Conservation (phyloP, 1,284 basidiomycete genomes). For the Cutaneotrichosporon dermatis region DNA sequence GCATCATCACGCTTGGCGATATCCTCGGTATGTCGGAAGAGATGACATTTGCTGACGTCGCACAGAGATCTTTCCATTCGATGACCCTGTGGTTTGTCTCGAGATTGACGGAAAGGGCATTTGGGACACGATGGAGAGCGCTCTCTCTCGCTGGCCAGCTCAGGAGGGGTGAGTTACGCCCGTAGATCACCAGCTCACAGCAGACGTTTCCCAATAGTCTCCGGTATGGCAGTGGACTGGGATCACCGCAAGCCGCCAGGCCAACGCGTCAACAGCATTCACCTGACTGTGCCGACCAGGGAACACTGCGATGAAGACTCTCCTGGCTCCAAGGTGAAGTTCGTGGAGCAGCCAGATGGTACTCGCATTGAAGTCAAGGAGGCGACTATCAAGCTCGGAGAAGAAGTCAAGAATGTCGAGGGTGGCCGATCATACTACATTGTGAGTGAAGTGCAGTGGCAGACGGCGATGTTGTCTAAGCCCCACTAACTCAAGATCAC, state of each 20-base stretch:
- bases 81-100: conserved; percentile 76
- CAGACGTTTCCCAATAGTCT: conserved; percentile 82
- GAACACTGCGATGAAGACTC: conserved; percentile 33
- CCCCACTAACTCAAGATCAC: conserved; percentile 37
- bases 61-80: conserved; percentile 78
- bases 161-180: conserved; percentile 69
- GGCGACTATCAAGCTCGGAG: conserved; percentile 46
- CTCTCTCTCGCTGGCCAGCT: conserved; percentile 74
- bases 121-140: conserved; percentile 75
- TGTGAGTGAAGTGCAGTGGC: conserved; percentile 50
- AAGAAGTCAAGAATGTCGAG: conserved; percentile 56
- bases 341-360: conserved; percentile 45
- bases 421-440: conserved; percentile 65
- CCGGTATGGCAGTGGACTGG: conserved; percentile 82
- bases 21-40: conserved; percentile 26
- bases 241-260: conserved; percentile 66
- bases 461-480: background rate
- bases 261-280: conserved; percentile 67
- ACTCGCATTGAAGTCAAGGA: conserved; percentile 49
- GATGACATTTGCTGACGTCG: no score
- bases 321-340: conserved; percentile 32
- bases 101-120: conserved; percentile 72
- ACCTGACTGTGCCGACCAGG: conserved; percentile 51
- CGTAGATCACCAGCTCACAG: conserved; percentile 7
- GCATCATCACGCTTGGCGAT: conserved; percentile 72